Evolutionary conservation across 2,329 filamentous ascomycete genomes (phyloP).

Genomic region (Aspergillus ochraceus): DNA sequence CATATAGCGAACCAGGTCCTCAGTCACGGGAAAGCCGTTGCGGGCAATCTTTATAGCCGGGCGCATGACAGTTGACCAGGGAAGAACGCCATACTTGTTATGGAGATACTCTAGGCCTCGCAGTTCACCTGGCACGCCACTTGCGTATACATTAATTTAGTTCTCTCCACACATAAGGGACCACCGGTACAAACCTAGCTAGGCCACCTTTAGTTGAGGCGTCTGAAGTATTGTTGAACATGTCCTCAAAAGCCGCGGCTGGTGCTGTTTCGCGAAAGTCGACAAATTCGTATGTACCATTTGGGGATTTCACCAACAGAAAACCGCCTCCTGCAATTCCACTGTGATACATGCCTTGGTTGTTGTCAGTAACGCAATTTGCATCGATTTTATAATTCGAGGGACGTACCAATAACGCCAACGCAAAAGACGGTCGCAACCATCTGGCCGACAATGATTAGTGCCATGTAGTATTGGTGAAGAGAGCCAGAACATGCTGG

Average conservation of each 20-base stretch:
- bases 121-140: slow-evolving; percentile 61
- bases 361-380: neutral
- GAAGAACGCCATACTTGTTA: slow-evolving; percentile 56
- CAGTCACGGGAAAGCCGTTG: slow-evolving; percentile 70
- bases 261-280: slow-evolving; percentile 91
- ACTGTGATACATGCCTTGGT: slow-evolving; percentile 66
- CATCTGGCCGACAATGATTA: slow-evolving; percentile 41
- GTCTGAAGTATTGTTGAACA: slow-evolving; percentile 72
- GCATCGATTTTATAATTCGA: neutral
- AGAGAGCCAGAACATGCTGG: neutral
- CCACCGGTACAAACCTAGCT: slow-evolving; percentile 49
- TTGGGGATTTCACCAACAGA: slow-evolving; percentile 70
- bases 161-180: no score
- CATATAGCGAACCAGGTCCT: slow-evolving; percentile 77
- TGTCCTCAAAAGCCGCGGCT: slow-evolving; percentile 75
- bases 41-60: slow-evolving; percentile 74
- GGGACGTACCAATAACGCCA: slow-evolving; percentile 61
- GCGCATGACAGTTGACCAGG: slow-evolving; percentile 70
- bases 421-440: slow-evolving; percentile 74
- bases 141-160: slow-evolving; percentile 21
- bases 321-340: slow-evolving; percentile 92
- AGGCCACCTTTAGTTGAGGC: slow-evolving; percentile 72
- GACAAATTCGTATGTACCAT: slow-evolving; percentile 80
- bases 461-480: neutral
- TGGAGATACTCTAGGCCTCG: slow-evolving; percentile 79